Base-by-base conservation (phyloP, 1,139 yeast species). In the Suhomyces bolitotheri region DNA sequence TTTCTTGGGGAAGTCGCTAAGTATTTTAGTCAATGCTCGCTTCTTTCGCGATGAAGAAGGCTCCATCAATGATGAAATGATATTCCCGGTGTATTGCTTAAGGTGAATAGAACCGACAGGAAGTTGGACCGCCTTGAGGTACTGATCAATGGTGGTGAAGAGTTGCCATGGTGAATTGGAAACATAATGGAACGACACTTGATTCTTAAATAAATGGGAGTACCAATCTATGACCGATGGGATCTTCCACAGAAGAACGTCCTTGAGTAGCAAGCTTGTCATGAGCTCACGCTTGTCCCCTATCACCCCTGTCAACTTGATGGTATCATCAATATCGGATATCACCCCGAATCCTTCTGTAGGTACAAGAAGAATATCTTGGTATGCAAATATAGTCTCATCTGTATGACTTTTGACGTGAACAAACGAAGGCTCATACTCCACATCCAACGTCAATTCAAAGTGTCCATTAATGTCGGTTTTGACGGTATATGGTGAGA, bases 131-230 rank as follows among this genome's bases (percentile, higher is more conserved):
- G 65, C 54, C 22, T 64, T 56, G 52, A 83, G 64, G 59, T 82
- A 92, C 32, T 79, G 76, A 13, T 67, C 54, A 31, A 92, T 74
- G 6, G 82, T 72, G 8, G 82, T 74, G 57, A 72, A 89, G 22
- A 92, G 62, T 58, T 90, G 97, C 80, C 95, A 85, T 0, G 99
- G 99, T 1, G 96, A 82, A 58, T 94, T 94, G 5, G 97, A 89
- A 2, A 94, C 97, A 54, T 92, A 94, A 55, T 89, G 96, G 53
- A 87, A 81, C 21, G 79, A 67, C 8, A 83, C 73, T 10, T 50
- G 31, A 29, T 63, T 58, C 12, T 52, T 50, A 47, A 44, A 80
- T 51, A 46, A 62, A 50, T 29, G 66, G 54, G 39, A 40, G 54
- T 78, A 88, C 90, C 96, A 88, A 20, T 71, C 67, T 1, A 84